phyloP scores from a whole-genome alignment of 139 green algal species.

The Auxenochlorella protothecoides region DNA sequence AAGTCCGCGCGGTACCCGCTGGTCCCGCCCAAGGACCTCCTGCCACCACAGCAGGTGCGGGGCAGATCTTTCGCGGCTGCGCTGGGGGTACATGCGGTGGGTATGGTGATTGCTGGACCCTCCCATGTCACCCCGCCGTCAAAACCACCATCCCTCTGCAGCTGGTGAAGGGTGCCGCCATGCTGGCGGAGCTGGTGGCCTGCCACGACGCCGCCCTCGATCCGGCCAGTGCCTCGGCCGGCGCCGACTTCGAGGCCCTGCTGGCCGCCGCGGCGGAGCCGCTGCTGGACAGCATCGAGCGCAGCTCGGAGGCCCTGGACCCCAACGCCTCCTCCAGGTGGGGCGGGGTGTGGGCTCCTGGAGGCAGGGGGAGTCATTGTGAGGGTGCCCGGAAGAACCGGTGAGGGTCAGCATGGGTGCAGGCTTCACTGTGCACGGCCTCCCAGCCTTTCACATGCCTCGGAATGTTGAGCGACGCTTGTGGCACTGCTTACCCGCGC shows the following conservation, averaged over 20 bases:
- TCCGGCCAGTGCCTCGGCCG: not conserved
- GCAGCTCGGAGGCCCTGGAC: conserved; percentile 38
- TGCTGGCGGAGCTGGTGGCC: conserved; percentile 50
- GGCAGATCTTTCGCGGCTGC: too few relatives aligned
- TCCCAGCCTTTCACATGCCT: too few relatives aligned
- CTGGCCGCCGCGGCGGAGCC: conserved; percentile 57
- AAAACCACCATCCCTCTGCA: conserved; percentile 11
- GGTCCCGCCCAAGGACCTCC: conserved; percentile 48
- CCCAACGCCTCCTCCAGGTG: conserved; percentile 28
- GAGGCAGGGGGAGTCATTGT: too few relatives aligned
- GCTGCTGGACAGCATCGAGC: conserved; percentile 49
- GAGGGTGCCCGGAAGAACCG: too few relatives aligned
- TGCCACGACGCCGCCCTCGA: conserved; percentile 48
- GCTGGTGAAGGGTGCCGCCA: conserved; percentile 45
- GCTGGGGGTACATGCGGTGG: too few relatives aligned
- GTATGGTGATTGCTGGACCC: too few relatives aligned
- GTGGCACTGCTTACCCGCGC: not conserved
- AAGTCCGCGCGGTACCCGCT: conserved; percentile 56
- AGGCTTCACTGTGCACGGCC: too few relatives aligned
- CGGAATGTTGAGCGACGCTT: too few relatives aligned
- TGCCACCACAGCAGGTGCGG: conserved; percentile 46
- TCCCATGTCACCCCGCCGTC: too few relatives aligned
- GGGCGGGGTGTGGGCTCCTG: not conserved
- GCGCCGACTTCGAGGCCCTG: conserved; percentile 26
- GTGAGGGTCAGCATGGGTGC: too few relatives aligned